A percentile compares a stretch with the other conserved stretches of the same genome.
These are phyloP conservation scores for Cryptosporidium felis DNA, from an alignment of 169 alveolate species.

Conservation along the genomic window DNA sequence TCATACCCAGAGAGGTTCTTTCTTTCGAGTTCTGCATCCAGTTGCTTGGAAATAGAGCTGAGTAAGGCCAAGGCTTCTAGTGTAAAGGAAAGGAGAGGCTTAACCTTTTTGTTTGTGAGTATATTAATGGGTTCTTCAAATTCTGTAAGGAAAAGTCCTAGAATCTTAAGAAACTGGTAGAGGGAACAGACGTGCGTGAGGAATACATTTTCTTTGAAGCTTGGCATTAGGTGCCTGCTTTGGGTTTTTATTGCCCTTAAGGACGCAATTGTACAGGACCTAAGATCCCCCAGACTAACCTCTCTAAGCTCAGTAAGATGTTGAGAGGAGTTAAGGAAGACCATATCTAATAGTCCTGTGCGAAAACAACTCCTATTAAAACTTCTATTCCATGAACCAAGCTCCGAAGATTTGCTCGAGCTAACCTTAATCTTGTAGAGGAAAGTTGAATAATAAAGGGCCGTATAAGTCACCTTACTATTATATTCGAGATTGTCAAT, in stretches of 20 bases:
- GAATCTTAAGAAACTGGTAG: background rate
- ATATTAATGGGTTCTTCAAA: conserved; percentile 34
- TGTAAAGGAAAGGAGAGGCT: conserved; percentile 35
- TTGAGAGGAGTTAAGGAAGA: background rate
- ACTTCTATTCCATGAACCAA: background rate
- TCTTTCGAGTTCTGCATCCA: conserved; percentile 4
- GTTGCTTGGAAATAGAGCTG: conserved; percentile 30
- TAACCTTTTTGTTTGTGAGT: conserved; percentile 12
- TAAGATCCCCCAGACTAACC: conserved; percentile 58
- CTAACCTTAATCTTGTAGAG: background rate
- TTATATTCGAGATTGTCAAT: background rate
- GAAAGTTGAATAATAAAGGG: conserved; percentile 7
- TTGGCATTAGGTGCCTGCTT: background rate
- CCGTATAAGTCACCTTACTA: background rate
- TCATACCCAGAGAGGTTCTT: background rate
- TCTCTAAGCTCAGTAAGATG: conserved; percentile 32
- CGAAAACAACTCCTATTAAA: background rate
- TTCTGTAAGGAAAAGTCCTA: conserved; percentile 29
- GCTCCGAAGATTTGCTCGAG: conserved; percentile 1
- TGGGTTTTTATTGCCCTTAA: conserved; percentile 13
- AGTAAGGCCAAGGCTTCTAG: conserved; percentile 53
- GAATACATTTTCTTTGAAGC: background rate
- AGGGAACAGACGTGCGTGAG: conserved; percentile 4
- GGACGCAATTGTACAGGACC: conserved; percentile 29
- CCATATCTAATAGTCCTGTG: background rate